phyloP scores from a whole-genome alignment of 2,329 filamentous ascomycete genomes.

The Cladorrhinum sp. region DNA sequence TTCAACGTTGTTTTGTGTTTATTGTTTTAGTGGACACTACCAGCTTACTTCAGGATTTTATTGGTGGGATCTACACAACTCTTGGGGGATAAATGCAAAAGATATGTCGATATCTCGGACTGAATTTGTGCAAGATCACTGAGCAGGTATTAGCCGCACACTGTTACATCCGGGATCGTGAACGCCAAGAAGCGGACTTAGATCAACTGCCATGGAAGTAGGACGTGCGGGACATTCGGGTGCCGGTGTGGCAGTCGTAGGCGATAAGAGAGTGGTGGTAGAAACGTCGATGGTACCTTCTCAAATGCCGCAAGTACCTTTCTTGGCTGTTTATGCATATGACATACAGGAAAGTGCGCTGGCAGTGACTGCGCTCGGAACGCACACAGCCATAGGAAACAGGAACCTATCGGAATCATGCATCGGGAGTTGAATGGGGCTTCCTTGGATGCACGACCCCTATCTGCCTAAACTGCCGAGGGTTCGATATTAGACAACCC shows the following conservation, averaged over 20 bases:
- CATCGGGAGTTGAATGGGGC: not conserved
- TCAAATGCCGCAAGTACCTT: not conserved
- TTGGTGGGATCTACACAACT: not conserved
- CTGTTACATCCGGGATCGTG: constrained; percentile 1
- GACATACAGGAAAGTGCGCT: not conserved
- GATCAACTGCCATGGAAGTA: constrained; percentile 3
- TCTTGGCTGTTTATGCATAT: not conserved
- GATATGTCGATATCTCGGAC: not conserved
- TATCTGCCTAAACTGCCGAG: constrained; percentile 24
- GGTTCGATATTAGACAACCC: constrained; percentile 5
- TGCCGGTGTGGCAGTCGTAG: not conserved
- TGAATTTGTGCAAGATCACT: not conserved
- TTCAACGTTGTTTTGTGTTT: not conserved
- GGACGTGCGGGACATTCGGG: not conserved
- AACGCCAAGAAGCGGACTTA: constrained; percentile 1
- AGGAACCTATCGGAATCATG: not conserved
- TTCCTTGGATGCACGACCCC: not conserved
- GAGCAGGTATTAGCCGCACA: not conserved
- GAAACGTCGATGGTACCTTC: not conserved
- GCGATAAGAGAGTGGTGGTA: not conserved
- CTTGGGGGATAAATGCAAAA: not conserved
- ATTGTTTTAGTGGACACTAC: not conserved
- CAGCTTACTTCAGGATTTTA: not conserved
- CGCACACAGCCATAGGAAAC: not conserved
- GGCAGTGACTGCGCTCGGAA: not conserved